Evolutionary conservation across 2,329 filamentous ascomycete species (phyloP).

Genomic region (Chrysoporthe austroafricana): DNA sequence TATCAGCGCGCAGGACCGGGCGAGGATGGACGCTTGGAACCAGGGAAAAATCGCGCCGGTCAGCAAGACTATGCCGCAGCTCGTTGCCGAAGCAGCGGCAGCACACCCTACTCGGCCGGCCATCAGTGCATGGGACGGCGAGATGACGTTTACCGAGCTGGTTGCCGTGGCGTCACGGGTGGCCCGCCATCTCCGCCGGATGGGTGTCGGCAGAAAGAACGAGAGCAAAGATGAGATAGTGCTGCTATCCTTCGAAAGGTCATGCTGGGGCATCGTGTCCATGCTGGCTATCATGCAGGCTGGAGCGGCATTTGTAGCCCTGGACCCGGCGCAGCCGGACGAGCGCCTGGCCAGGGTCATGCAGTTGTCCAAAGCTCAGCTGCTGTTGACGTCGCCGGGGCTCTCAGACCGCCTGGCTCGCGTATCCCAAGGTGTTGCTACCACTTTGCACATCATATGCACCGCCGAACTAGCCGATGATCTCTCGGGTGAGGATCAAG

Average conservation of each 20-base stretch:
- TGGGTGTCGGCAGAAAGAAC: conserved; percentile 8
- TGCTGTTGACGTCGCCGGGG: not conserved
- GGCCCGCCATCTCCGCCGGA: conserved; percentile 1
- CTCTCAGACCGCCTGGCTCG: not conserved
- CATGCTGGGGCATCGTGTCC: conserved; percentile 26
- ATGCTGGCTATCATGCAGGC: conserved; percentile 28
- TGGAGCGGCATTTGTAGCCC: conserved; percentile 21
- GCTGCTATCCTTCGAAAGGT: conserved; percentile 26
- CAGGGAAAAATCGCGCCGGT: not conserved
- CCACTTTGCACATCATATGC: not conserved
- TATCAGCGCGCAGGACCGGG: not conserved
- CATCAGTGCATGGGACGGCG: conserved; percentile 4
- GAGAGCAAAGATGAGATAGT: conserved; percentile 7
- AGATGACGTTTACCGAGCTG: conserved; percentile 7
- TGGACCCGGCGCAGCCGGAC: conserved; percentile 41
- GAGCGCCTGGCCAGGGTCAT: conserved; percentile 8
- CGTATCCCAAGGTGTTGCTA: not conserved
- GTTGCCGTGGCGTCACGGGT: not conserved
- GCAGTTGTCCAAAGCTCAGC: not conserved
- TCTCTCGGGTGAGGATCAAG: no score
- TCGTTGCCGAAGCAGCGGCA: not conserved
- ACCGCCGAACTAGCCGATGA: not conserved
- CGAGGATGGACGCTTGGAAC: not conserved
- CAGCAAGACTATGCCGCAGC: conserved; percentile 1
- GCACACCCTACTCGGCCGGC: no score